Base-by-base conservation (phyloP, 2,329 filamentous ascomycete genomes). In the Fusarium albidum region DNA sequence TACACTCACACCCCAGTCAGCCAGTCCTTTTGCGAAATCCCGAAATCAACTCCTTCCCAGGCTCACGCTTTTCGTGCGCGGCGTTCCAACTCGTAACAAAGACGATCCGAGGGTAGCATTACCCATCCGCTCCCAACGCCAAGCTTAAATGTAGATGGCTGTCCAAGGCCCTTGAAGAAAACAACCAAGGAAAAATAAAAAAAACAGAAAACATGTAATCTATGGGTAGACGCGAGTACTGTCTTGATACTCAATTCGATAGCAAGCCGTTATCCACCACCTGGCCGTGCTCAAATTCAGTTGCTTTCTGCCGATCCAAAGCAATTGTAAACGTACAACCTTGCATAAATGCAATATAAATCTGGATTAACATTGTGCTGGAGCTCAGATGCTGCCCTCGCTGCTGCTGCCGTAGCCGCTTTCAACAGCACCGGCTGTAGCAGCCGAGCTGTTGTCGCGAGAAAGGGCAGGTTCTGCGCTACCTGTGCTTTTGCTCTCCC, bases 331-430 rank as follows among this genome's bases (percentile, higher is more conserved):
- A 40, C 13, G 18, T 21, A 31, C 29, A 48, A 40, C 31, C n/a
- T 15, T 28, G 14, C 28, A 40, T 42, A 12, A 21, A 9, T 53
- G 33, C 38, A 29, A 38, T 12, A 28, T 49, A 12, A 21, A 35
- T 26, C 25, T n/a, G n/a, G n/a, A 37, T 41, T 9, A 37, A 15
- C 9, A 7, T 8, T 18, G 28, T 5, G 10, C 32, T 9, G 29
- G 3, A 6, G n/a, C 52, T 42, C 33, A 65, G 4, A 28, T 18
- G 17, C 58, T 68, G 29, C 72, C 70, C 47, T 75, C 70, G 10
- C 65, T 63, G 21, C 73, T 73, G 37, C 69, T 76, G 48, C 61
- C 73, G 57, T 74, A 75, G 0, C 71, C 70, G 46, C 77, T 79
- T 52, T 69, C 69, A 2, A 68, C 66, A 5, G 69, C 75, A 5